A percentile compares a stretch with the other conserved stretches of the same genome.
phyloP scores from a whole-genome alignment of 345 rosid species.

The Microcos paniculata region DNA sequence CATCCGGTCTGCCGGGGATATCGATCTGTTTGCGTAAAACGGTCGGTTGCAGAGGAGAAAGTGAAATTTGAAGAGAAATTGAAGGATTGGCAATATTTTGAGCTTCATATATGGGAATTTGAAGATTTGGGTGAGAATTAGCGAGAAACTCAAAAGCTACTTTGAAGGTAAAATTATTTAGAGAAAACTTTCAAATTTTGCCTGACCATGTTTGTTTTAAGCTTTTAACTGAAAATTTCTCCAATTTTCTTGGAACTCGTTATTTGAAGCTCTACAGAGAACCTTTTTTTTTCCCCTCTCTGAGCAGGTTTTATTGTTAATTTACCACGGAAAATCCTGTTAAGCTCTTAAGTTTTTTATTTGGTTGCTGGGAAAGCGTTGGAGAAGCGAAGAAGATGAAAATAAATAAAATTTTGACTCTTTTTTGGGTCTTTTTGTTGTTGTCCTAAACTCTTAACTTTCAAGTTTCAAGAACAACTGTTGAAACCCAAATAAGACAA shows the following conservation, averaged over 20 bases:
- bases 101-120: conserved; percentile 8
- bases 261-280: background rate
- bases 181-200: background rate
- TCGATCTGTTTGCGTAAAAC: conserved; percentile 18
- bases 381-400: background rate
- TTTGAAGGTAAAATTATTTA: conserved; percentile 22
- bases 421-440: background rate
- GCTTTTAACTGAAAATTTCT: background rate
- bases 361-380: conserved; percentile 1
- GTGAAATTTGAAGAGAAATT: conserved; percentile 17
- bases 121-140: conserved; percentile 24
- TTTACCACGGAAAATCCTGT: background rate
- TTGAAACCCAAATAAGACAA: background rate
- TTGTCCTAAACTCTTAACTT: background rate
- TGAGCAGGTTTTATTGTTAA: background rate
- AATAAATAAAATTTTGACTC: background rate
- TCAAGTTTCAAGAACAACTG: background rate
- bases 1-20: conserved; percentile 27
- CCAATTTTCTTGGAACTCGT: background rate
- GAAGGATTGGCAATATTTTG: conserved; percentile 18
- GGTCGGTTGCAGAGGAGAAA: conserved; percentile 11
- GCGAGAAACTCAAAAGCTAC: conserved; percentile 18
- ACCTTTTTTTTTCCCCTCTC: background rate
- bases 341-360: background rate
- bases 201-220: background rate